phyloP scores from a whole-genome alignment of 164 flowering plant genomes.

The Santalum album region DNA sequence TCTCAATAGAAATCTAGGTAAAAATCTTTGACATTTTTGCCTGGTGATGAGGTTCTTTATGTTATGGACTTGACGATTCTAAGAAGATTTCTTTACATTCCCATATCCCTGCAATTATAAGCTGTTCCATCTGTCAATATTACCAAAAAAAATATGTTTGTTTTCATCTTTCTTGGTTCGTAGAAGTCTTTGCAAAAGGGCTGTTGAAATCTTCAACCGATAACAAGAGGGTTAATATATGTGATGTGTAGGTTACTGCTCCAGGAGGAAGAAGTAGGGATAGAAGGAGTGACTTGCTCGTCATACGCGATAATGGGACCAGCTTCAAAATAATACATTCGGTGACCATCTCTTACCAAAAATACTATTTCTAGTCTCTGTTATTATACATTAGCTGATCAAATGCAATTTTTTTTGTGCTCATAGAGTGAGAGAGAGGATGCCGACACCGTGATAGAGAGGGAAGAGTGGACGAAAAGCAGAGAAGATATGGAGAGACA shows the following conservation, averaged over 20 bases:
- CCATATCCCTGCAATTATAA: no score
- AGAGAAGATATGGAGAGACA: slow-evolving; percentile 88
- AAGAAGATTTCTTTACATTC: no score
- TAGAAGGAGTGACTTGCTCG: slow-evolving; percentile 69
- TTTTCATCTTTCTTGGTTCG: no score
- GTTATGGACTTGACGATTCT: no score
- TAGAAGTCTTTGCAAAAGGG: no score
- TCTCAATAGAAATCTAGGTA: no score
- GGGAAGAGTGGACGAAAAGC: slow-evolving; percentile 74
- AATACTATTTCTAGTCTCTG: background rate
- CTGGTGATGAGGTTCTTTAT: no score
- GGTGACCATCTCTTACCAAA: slow-evolving; percentile 27
- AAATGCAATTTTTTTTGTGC: background rate
- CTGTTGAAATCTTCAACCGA: no score
- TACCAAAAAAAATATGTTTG: no score
- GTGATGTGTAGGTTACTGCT: slow-evolving; percentile 50
- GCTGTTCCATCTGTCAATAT: no score
- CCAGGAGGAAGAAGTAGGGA: slow-evolving; percentile 79
- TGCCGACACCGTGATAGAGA: slow-evolving; percentile 71
- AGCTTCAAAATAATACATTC: slow-evolving; percentile 69
- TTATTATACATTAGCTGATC: slow-evolving; percentile 6
- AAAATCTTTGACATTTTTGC: no score
- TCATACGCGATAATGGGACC: slow-evolving; percentile 69
- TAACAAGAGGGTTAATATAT: no score
- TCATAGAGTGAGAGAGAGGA: slow-evolving; percentile 66